These are phyloP conservation scores for Phytophthora macrochlamydospora DNA, from an alignment of 352 stramenopile genomes.

Conservation along the genomic window DNA sequence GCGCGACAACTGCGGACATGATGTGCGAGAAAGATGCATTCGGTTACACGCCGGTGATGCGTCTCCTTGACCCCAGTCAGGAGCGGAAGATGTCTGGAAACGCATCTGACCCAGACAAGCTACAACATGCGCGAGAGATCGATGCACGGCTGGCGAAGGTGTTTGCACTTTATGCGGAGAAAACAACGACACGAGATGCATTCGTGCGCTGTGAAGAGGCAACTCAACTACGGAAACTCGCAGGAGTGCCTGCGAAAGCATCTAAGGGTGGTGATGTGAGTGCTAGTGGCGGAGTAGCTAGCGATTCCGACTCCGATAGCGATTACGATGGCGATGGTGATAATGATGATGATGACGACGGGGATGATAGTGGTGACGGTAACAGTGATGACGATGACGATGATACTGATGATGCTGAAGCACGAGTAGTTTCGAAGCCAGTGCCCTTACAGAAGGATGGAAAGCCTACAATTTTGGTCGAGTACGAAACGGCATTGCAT, in stretches of 20 bases:
- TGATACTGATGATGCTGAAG: conserved; percentile 4
- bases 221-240: conserved; percentile 6
- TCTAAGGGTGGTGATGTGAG: conserved; percentile 9
- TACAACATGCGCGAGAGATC: conserved; percentile 37
- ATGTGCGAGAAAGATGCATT: conserved; percentile 54
- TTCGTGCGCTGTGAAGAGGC: conserved; percentile 46
- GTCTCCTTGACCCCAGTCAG: conserved; percentile 41
- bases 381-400: conserved; percentile 7
- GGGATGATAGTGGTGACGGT: conserved; percentile 13
- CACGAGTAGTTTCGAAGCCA: background rate
- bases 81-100: conserved; percentile 27
- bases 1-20: conserved; percentile 32
- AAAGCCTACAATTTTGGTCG: conserved; percentile 36
- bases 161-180: conserved; percentile 56
- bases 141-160: conserved; percentile 52
- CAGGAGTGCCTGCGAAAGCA: background rate
- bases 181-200: conserved; percentile 38
- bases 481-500: conserved; percentile 59
- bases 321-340: conserved; percentile 3
- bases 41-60: conserved; percentile 59
- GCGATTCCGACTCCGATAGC: background rate
- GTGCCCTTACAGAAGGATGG: background rate
- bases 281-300: background rate
- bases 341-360: conserved; percentile 10
- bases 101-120: conserved; percentile 37